phyloP scores from a whole-genome alignment of 768 basidiomycete species.

The Russula earlei region DNA sequence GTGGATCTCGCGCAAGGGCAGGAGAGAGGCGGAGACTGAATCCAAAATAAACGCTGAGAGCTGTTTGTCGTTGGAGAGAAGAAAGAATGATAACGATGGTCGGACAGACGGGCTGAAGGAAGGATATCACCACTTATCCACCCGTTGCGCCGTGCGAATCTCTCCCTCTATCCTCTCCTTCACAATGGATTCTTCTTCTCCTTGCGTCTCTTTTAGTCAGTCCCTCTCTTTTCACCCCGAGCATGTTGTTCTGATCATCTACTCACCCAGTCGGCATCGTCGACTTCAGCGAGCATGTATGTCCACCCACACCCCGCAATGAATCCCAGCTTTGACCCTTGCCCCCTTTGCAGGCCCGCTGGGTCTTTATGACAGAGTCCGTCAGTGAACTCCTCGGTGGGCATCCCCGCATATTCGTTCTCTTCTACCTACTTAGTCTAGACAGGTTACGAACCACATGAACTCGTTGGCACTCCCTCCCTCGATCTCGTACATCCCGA shows the following conservation, averaged over 20 bases:
- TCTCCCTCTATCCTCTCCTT: constrained; percentile 3
- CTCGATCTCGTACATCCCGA: constrained; percentile 77
- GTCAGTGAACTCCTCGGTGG: constrained; percentile 55
- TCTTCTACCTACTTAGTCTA: neutral
- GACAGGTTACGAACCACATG: constrained; percentile 63
- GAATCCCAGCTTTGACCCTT: too few relatives aligned
- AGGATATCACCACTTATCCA: too few relatives aligned
- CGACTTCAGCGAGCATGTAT: constrained; percentile 68
- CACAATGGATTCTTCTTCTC: constrained; percentile 24
- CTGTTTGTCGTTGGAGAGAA: too few relatives aligned
- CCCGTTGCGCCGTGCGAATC: neutral
- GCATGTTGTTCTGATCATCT: neutral
- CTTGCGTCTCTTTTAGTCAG: constrained; percentile 72
- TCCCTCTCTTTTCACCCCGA: constrained; percentile 17
- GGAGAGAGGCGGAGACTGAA: constrained; percentile 1
- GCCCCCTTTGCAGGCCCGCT: constrained; percentile 40
- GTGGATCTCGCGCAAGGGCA: constrained; percentile 10
- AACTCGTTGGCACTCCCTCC: constrained; percentile 59
- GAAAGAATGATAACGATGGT: too few relatives aligned
- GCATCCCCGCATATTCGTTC: neutral
- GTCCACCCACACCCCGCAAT: too few relatives aligned
- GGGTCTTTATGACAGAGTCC: constrained; percentile 60
- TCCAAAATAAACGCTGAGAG: neutral
- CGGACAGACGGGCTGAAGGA: too few relatives aligned
- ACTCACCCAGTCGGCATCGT: constrained; percentile 59